Evolutionary conservation across 108 stramenopile species (phyloP).

Genomic region (Chaetoceros tenuissimus): DNA sequence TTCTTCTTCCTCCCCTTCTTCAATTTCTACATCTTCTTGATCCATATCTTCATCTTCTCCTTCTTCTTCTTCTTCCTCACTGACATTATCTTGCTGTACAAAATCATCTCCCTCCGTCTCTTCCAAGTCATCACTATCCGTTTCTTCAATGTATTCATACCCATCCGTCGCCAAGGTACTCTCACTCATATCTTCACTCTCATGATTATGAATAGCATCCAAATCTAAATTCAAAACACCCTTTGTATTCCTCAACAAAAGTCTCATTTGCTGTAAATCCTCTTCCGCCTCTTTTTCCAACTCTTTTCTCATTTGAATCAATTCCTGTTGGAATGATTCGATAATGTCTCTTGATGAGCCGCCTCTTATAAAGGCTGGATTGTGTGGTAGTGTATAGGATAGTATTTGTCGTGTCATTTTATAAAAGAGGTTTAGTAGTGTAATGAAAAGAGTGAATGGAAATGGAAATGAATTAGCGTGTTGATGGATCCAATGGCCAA

Average conservation of each 20-base stretch:
- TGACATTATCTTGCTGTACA: conserved; percentile 21
- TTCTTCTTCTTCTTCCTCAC: conserved; percentile 12
- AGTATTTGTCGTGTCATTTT: too few relatives aligned
- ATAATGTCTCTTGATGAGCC: too few relatives aligned
- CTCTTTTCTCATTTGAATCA: neutral
- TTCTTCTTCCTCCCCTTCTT: neutral
- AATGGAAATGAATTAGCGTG: too few relatives aligned
- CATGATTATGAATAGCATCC: conserved; percentile 9
- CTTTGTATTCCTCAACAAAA: conserved; percentile 7
- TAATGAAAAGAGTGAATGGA: too few relatives aligned
- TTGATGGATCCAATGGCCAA: too few relatives aligned
- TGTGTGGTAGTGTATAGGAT: too few relatives aligned
- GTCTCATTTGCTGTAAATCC: conserved; percentile 12
- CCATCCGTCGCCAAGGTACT: neutral
- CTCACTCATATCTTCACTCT: conserved; percentile 4
- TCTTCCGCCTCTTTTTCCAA: conserved; percentile 1
- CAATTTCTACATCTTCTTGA: conserved; percentile 5
- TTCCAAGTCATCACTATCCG: neutral
- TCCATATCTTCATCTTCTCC: conserved; percentile 8
- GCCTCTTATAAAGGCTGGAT: too few relatives aligned
- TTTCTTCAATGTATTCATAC: conserved; percentile 9
- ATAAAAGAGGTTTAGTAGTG: too few relatives aligned
- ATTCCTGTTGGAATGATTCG: too few relatives aligned
- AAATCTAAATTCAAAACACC: conserved; percentile 12
- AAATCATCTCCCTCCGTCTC: conserved; percentile 6